Evolutionary conservation across 2,329 filamentous ascomycete genomes (phyloP).

Genomic region (Sphaerostilbella broomeana): DNA sequence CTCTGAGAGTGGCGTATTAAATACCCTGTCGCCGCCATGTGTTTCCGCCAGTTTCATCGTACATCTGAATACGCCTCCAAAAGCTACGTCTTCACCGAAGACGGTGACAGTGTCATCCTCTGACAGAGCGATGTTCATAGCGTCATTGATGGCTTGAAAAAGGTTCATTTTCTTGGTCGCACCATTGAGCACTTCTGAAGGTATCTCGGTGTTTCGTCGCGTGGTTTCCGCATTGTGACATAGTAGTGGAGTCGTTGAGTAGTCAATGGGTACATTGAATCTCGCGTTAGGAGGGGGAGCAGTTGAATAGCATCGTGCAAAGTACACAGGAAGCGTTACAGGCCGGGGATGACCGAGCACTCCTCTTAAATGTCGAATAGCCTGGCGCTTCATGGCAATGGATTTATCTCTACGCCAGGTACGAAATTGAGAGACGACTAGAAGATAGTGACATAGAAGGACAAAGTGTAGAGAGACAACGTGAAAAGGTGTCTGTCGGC

Average conservation of each 20-base stretch:
- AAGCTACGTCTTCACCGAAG: slow-evolving; percentile 95
- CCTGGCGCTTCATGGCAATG: slow-evolving; percentile 27
- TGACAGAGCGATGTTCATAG: slow-evolving; percentile 72
- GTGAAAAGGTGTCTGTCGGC: no score
- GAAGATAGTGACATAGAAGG: no score
- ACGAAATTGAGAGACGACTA: neutral
- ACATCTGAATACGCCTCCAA: slow-evolving; percentile 93
- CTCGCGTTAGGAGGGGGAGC: slow-evolving; percentile 53
- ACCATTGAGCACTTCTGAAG: slow-evolving; percentile 56
- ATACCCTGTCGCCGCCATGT: slow-evolving; percentile 82
- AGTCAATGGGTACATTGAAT: slow-evolving; percentile 85
- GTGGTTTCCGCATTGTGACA: slow-evolving; percentile 71
- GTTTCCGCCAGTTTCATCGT: slow-evolving; percentile 85
- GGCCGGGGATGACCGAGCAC: slow-evolving; percentile 19
- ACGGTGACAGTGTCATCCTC: slow-evolving; percentile 81
- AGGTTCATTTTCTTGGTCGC: slow-evolving; percentile 84
- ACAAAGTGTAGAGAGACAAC: slow-evolving; percentile 14
- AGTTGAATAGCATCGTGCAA: slow-evolving; percentile 42
- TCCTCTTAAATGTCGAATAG: slow-evolving; percentile 25
- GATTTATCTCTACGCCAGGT: neutral
- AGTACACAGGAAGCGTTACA: slow-evolving; percentile 16
- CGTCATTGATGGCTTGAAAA: slow-evolving; percentile 89
- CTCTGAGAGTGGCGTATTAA: slow-evolving; percentile 92
- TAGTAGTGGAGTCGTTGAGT: slow-evolving; percentile 71
- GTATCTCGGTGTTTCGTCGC: slow-evolving; percentile 65